Base-by-base conservation (phyloP, 108 stramenopile species). In the Cafeteria roenbergensis region DNA sequence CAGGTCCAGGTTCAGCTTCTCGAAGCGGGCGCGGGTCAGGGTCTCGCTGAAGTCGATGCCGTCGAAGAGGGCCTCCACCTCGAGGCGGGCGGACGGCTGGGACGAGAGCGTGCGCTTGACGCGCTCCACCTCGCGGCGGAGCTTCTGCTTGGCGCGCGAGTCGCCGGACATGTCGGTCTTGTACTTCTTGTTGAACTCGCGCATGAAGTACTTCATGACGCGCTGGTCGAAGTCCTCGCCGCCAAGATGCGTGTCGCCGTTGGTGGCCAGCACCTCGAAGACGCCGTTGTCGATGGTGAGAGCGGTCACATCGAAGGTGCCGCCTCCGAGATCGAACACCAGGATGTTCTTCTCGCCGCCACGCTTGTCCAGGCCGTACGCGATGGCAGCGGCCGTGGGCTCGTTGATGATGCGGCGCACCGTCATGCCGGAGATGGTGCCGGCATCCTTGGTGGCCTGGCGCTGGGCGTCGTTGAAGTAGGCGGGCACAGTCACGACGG, bases 401-500 rank as follows among this genome's bases (percentile, higher is more conserved):
- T 85, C 85, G 66, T 85, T 85, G 71, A 85, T 85, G 76, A 85
- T 83, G 29, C 85, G 69, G 35, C 68, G 60, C 1, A 85, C 82
- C 61, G 82, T 69, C 17, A 85, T 58, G 0, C 85, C 85, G 27
- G 82, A 80, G 68, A 86, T 83, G n/a, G 72, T 55, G 1, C 82
- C 82, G 1, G 82, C 82, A 73, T 80, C 82, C 73, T 89, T 89
- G 64, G 88, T 89, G 22, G 88, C 88, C 78, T 87, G 86, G 51
- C 88, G 74, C 66, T 89, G 88, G 67, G 84, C 82, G 72, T 90
- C 88, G 73, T 90, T 88, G 63, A 88, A 88, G 77, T 95, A 91
- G 17, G 93, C 91, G 4, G 93, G 93, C n/a, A 95, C 93, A 27
- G 93, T 92, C 37, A 95, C 84, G 50, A 95, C 93, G 53, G 86